Base-by-base conservation (phyloP, 164 flowering plant genomes). In the Aristolochia contorta region DNA sequence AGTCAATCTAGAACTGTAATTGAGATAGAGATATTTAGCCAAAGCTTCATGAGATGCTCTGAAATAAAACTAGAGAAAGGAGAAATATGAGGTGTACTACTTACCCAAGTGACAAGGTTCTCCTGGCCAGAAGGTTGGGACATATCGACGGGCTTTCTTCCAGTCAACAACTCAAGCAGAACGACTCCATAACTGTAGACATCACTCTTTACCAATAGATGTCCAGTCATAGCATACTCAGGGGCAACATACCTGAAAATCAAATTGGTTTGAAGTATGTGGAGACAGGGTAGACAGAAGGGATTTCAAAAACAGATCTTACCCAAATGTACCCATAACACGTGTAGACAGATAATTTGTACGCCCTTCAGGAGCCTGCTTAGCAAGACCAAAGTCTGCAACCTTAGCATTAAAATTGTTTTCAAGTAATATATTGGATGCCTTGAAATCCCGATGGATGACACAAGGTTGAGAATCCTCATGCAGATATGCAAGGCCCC, bases 271-370 rank as follows among this genome's bases (percentile, higher is more conserved):
- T 43, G 52, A 65, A 25, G 33, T 19, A 19, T 52, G 25, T 30
- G 56, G 41, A 54, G 22, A 48, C 55, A 20, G 21, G 24, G 47
- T 24, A 43, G 30, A 60, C 21, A 21, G 53, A 56, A 52, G 10
- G 50, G 50, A 24, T 65, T 49, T 5, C 6, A 1, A 33, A 22
- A 51, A 10, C 20, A 46, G 60, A 47, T 68, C 84, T 70, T 59
- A 90, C 99, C 99, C 99, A 71, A 90, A 93, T 60, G 99, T 90
- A 57, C 97, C 99, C 99, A 93, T 93, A 50, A 90, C 99, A 63
- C 97, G 87, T 59, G 99, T 93, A 43, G 99, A 90, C 32, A 90
- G 68, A 69, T 84, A 83, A 72, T 82, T 93, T 67, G 67, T 60
- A 62, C 85, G 78, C 72, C 96, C 99, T 78, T 88, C 99, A 57